A percentile compares a stretch with the other conserved stretches of the same genome.
phyloP scores from a whole-genome alignment of 176 grass and related monocot species.

The Otatea glauca region DNA sequence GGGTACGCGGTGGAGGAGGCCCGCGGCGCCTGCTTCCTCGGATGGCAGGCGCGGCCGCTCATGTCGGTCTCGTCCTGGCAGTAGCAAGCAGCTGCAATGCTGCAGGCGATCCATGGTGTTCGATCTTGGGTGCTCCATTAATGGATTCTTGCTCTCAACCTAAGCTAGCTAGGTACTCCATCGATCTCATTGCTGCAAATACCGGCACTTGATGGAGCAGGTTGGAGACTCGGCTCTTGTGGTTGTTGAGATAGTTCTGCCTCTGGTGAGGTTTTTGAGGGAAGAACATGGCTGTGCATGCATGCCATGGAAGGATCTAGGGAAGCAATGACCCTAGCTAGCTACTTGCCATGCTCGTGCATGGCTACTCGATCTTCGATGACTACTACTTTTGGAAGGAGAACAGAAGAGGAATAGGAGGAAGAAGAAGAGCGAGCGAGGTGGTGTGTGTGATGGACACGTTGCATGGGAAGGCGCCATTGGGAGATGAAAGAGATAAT shows the following conservation, averaged over 20 bases:
- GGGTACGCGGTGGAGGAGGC: constrained; percentile 69
- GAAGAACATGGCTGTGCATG: not conserved
- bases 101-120: not conserved
- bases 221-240: not conserved
- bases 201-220: not conserved
- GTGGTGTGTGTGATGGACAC: constrained; percentile 29
- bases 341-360: not conserved
- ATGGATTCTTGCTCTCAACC: not conserved
- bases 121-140: not conserved
- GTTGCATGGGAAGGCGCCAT: constrained; percentile 45
- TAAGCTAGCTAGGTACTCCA: not conserved
- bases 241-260: not conserved
- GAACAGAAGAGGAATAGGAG: constrained; percentile 1
- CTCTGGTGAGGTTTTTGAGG: not conserved
- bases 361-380: not conserved
- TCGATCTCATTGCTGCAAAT: constrained; percentile 7
- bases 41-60: constrained; percentile 77
- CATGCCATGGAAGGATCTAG: constrained; percentile 30
- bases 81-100: constrained; percentile 33
- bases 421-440: not conserved
- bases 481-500: constrained; percentile 45
- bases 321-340: not conserved
- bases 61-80: constrained; percentile 99
- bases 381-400: not conserved
- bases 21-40: constrained; percentile 67